A percentile compares a stretch with the other conserved stretches of the same genome.
These are phyloP conservation scores for Groenewaldozyma salmanticensis DNA, from an alignment of 805 yeast species.

Conservation along the genomic window DNA sequence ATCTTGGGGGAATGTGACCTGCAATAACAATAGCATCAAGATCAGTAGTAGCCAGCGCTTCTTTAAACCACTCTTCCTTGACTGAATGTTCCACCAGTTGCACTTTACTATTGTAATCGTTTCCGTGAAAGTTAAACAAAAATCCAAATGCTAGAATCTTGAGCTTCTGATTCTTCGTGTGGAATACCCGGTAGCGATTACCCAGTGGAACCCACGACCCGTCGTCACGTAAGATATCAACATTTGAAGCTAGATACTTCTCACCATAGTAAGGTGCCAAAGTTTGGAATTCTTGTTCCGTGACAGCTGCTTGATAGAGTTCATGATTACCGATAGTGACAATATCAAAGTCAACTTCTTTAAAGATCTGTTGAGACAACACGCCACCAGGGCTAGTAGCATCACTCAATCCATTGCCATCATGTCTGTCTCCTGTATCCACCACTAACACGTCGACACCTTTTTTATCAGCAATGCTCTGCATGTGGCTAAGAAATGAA, in stretches of 20 bases:
- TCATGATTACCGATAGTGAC: slow-evolving; percentile 90
- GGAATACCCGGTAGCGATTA: slow-evolving; percentile 50
- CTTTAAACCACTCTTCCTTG: slow-evolving; percentile 54
- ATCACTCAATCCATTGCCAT: slow-evolving; percentile 87
- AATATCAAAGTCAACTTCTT: slow-evolving; percentile 57
- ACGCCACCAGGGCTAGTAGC: slow-evolving; percentile 65
- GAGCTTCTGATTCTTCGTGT: slow-evolving; percentile 42
- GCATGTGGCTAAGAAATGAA: slow-evolving; percentile 51
- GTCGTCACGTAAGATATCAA: slow-evolving; percentile 25
- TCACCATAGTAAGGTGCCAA: slow-evolving; percentile 49
- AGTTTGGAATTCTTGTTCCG: slow-evolving; percentile 53
- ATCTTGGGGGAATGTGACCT: slow-evolving; percentile 72
- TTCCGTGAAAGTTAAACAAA: slow-evolving; percentile 61
- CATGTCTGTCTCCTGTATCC: slow-evolving; percentile 91
- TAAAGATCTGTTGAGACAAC: slow-evolving; percentile 52
- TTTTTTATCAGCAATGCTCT: slow-evolving; percentile 32
- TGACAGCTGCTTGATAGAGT: slow-evolving; percentile 56
- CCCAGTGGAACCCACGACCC: slow-evolving; percentile 57
- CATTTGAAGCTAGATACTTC: slow-evolving; percentile 44
- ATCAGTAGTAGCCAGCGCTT: slow-evolving; percentile 30
- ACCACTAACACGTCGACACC: slow-evolving; percentile 60
- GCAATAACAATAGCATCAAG: slow-evolving; percentile 61
- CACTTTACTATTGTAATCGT: slow-evolving; percentile 53
- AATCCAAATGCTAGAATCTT: slow-evolving; percentile 67
- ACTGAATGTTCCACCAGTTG: slow-evolving; percentile 48